A percentile compares a stretch with the other conserved stretches of the same genome.
phyloP scores from a whole-genome alignment of 441 rosid species.

The Gossypium gossypioides region DNA sequence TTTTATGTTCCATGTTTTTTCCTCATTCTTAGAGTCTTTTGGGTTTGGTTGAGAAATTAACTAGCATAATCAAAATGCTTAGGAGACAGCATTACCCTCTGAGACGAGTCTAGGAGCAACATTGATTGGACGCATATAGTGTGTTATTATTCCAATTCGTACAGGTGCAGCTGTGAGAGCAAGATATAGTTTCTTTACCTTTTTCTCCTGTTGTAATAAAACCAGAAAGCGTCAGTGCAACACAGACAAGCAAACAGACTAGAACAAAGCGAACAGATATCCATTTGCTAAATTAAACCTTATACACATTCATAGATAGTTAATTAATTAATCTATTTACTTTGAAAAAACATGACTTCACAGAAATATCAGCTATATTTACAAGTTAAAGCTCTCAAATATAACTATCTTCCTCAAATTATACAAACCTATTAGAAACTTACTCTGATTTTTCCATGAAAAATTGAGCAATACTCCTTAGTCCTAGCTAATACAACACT shows the following conservation, averaged over 20 bases:
- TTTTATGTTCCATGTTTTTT: neutral
- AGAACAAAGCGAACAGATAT: neutral
- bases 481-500: slow-evolving; percentile 80
- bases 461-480: slow-evolving; percentile 65
- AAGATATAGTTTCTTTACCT: slow-evolving; percentile 73
- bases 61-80: neutral
- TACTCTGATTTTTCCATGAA: slow-evolving; percentile 68
- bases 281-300: neutral
- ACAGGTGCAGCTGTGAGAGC: slow-evolving; percentile 73
- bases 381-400: neutral
- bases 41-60: neutral
- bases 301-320: neutral
- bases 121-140: slow-evolving; percentile 78
- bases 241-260: neutral
- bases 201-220: slow-evolving; percentile 38
- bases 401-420: neutral
- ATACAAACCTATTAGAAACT: slow-evolving; percentile 15
- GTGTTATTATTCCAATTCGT: slow-evolving; percentile 59
- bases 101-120: slow-evolving; percentile 73
- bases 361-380: neutral
- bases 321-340: neutral
- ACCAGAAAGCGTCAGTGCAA: neutral
- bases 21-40: neutral
- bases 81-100: slow-evolving; percentile 38
- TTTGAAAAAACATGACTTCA: neutral